These are phyloP conservation scores for Calonectria leucothoes DNA, from an alignment of 2,329 filamentous ascomycete species.

Conservation along the genomic window DNA sequence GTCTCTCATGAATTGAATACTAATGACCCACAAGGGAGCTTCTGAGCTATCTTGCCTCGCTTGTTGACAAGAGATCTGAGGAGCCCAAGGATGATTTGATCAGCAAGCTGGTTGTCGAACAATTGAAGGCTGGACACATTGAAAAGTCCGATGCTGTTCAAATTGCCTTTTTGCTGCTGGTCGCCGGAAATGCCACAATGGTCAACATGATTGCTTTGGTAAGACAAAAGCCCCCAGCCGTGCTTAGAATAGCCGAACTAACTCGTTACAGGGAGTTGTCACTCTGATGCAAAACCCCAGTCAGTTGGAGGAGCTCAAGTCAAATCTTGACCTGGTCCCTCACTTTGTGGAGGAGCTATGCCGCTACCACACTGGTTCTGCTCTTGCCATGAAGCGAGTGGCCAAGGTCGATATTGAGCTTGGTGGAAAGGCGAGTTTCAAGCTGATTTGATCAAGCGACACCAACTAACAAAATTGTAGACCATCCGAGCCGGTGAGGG, in stretches of 20 bases:
- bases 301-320: constrained; percentile 55
- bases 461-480: constrained; percentile 29
- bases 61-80: constrained; percentile 54
- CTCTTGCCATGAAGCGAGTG: constrained; percentile 59
- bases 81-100: constrained; percentile 58
- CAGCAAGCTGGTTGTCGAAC: constrained; percentile 55
- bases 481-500: constrained; percentile 56
- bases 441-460: too few species aligned
- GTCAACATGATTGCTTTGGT: constrained; percentile 62
- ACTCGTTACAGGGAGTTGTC: constrained; percentile 51
- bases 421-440: constrained; percentile 49
- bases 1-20: neutral
- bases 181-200: constrained; percentile 64
- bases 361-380: constrained; percentile 59
- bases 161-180: constrained; percentile 61
- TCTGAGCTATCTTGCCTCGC: constrained; percentile 55
- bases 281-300: constrained; percentile 56
- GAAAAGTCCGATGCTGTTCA: constrained; percentile 56
- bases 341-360: constrained; percentile 61
- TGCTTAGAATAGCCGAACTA: neutral
- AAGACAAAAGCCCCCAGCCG: neutral
- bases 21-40: constrained; percentile 47
- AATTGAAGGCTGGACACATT: constrained; percentile 53
- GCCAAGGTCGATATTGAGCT: constrained; percentile 59
- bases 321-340: constrained; percentile 49